Evolutionary conservation across 1,284 basidiomycete genomes (phyloP), one percentile per base, ranked within the genome.

Genomic region (Naganishia sp.): DNA sequence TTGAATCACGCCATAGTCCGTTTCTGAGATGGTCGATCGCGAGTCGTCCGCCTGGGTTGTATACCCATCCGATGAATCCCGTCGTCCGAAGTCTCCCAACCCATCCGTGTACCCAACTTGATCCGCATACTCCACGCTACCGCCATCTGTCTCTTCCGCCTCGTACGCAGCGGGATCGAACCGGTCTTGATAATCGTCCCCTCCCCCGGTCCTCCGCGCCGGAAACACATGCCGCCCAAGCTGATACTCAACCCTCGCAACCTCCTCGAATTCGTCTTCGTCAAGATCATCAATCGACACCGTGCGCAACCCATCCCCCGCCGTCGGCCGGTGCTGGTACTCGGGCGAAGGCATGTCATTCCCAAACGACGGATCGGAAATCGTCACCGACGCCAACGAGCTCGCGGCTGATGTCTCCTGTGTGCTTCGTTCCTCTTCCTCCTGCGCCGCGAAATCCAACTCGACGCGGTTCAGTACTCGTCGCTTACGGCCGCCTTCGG

Each of bases 81-180:
- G n/a, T n/a, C 59, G 59, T 16, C 11, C n/a, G 46, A 61, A 13
- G 54, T 52, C 48, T 21, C 54, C 44, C 0, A 48, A 44, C 39
- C 48, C 55, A 31, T 52, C 45, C 36, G 36, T 39, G 13, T 39
- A 39, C 36, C 36, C 36, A 42, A 36, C 59, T 23, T 67, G 60
- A 39, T 67, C 66, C n/a, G 53, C 61, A 31, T 48, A 67, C 23
- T 63, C n/a, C 2, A 57, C 54, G 25, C 46, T 39, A 23, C 28
- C 53, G 36, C 56, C 60, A 25, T 67, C 54, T 18, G 54, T 45
- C 15, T 65, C 67, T 45, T 53, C 67, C 33, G 64, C 56, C 39
- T 68, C 64, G 31, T 68, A 65, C 0, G 67, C 67, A 6, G 50
- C 25, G 25, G 63, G 63, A 56, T 69, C 68, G 55, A 69, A 69